Conservation (phyloP, 2,329 filamentous ascomycete genomes). For the Diaporthe ilicicola region DNA sequence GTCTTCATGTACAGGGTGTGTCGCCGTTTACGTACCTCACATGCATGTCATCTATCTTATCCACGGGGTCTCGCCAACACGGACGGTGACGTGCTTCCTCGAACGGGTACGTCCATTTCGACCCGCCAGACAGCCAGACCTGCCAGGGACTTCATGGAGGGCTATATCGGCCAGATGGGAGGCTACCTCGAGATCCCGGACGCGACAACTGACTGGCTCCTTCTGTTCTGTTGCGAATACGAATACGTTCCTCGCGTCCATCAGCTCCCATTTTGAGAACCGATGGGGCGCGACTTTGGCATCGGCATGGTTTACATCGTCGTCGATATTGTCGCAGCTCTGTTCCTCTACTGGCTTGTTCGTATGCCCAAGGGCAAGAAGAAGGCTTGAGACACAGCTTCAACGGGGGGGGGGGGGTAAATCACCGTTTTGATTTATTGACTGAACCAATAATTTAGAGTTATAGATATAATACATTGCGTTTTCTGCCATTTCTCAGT, state of each 20-base stretch:
- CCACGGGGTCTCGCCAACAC: slow-evolving; percentile 74
- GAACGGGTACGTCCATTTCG: slow-evolving; percentile 76
- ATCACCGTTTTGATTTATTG: neutral
- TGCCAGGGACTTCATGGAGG: slow-evolving; percentile 66
- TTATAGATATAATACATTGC: neutral
- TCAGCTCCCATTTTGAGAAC: slow-evolving; percentile 62
- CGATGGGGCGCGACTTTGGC: slow-evolving; percentile 74
- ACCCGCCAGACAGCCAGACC: slow-evolving; percentile 64
- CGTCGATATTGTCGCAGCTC: slow-evolving; percentile 59
- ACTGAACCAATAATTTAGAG: neutral
- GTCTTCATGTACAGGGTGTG: slow-evolving; percentile 84
- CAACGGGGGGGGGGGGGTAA: neutral
- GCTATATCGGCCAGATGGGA: slow-evolving; percentile 57
- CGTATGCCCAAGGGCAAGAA: slow-evolving; percentile 40
- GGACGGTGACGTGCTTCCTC: slow-evolving; percentile 70
- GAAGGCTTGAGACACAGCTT: neutral
- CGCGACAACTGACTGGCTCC: slow-evolving; percentile 62
- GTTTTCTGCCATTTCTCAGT: neutral
- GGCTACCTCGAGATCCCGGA: slow-evolving; percentile 62
- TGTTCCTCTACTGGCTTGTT: slow-evolving; percentile 56
- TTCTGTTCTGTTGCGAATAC: slow-evolving; percentile 64
- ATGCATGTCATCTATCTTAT: slow-evolving; percentile 77
- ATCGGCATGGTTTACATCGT: slow-evolving; percentile 62
- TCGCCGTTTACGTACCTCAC: slow-evolving; percentile 86
- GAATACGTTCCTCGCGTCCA: slow-evolving; percentile 57